Conservation (phyloP, 1,139 yeast genomes). For the Casaregolazyma suthepensis region DNA sequence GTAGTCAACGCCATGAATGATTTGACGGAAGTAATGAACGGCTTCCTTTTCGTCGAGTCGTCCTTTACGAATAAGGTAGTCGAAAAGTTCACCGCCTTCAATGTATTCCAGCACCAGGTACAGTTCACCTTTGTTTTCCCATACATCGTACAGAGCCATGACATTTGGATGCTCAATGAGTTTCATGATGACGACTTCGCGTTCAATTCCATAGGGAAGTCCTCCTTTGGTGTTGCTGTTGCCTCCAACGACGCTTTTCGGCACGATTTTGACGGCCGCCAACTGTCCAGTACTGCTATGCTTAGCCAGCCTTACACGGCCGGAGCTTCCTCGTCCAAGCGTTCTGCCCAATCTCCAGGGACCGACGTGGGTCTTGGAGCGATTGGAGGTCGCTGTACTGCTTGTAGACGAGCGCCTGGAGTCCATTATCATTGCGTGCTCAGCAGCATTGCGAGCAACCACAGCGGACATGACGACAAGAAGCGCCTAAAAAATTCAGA, state of each 20-base stretch:
- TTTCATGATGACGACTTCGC: constrained; percentile 92
- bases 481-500: neutral
- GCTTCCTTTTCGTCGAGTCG: constrained; percentile 87
- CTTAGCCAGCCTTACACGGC: constrained; percentile 87
- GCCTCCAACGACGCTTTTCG: constrained; percentile 65
- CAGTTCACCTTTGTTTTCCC: constrained; percentile 94
- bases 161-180: constrained; percentile 89
- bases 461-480: neutral
- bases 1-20: constrained; percentile 84
- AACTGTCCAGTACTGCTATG: constrained; percentile 77
- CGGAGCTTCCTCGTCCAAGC: constrained; percentile 91
- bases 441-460: neutral
- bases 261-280: constrained; percentile 96
- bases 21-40: constrained; percentile 82
- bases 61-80: constrained; percentile 82
- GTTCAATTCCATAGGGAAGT: constrained; percentile 87
- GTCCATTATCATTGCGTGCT: neutral
- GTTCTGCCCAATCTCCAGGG: constrained; percentile 97
- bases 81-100: constrained; percentile 96
- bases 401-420: constrained; percentile 1
- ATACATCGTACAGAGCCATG: constrained; percentile 93
- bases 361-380: constrained; percentile 73
- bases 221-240: constrained; percentile 28
- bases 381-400: constrained; percentile 32
- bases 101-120: constrained; percentile 87